Evolutionary conservation across 2,329 filamentous ascomycete species (phyloP).

Genomic region (Sporothrix schenckii): DNA sequence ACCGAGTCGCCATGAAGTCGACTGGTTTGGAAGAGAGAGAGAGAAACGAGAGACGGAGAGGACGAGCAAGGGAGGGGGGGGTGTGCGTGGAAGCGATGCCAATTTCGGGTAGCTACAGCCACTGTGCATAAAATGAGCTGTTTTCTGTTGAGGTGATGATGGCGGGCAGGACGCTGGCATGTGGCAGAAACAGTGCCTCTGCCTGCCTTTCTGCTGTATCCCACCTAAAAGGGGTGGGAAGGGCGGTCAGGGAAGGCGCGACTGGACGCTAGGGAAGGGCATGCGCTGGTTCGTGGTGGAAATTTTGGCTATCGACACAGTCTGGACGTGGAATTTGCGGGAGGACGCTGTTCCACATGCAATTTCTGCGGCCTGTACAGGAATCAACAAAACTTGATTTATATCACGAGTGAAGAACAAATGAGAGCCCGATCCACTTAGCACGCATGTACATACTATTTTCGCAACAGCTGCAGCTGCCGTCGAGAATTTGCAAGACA

Average conservation of each 20-base stretch:
- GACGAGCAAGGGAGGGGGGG: conserved; percentile 5
- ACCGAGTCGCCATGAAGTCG: conserved; percentile 32
- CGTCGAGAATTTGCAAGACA: background rate
- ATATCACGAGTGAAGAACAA: background rate
- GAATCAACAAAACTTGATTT: background rate
- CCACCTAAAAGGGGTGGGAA: background rate
- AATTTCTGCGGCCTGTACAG: background rate
- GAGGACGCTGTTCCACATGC: background rate
- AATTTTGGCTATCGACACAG: background rate
- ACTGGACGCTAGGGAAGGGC: conserved; percentile 9
- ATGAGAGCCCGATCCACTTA: background rate
- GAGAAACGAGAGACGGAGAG: background rate
- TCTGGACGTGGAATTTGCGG: conserved; percentile 4
- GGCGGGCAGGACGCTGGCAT: conserved; percentile 25
- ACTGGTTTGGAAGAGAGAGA: conserved; percentile 17
- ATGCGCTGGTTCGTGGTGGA: background rate
- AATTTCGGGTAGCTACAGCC: conserved; percentile 31
- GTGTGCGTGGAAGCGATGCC: conserved; percentile 10
- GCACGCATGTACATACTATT: background rate
- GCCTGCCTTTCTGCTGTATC: conserved; percentile 23
- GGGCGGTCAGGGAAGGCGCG: conserved; percentile 23
- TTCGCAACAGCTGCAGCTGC: background rate
- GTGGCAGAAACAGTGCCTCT: conserved; percentile 25
- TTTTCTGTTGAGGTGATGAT: conserved; percentile 32
- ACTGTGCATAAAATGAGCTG: conserved; percentile 30